Conservation (phyloP, 257 asterid genomes). For the Salvia splendens region DNA sequence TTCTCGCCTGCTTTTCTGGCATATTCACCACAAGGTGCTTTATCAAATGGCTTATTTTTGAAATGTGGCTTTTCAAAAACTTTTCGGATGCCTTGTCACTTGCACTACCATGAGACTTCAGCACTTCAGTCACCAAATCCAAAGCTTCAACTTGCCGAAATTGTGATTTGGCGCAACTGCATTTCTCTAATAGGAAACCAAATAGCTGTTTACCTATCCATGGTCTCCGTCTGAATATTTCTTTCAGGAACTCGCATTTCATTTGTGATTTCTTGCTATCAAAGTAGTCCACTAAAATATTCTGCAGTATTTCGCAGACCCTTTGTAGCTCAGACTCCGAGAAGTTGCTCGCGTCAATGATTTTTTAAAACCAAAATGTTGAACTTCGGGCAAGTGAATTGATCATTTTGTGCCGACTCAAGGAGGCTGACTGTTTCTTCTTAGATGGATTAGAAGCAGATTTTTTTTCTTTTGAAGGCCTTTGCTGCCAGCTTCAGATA, state of each 20-base stretch:
- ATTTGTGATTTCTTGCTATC: slow-evolving; percentile 81
- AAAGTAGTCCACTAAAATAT: slow-evolving; percentile 53
- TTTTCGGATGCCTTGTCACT: slow-evolving; percentile 38
- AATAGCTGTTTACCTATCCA: slow-evolving; percentile 74
- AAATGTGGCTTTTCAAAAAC: slow-evolving; percentile 53
- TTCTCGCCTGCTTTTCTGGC: slow-evolving; percentile 85
- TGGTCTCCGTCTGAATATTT: slow-evolving; percentile 67
- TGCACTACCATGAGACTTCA: slow-evolving; percentile 43
- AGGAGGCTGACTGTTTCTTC: slow-evolving; percentile 76
- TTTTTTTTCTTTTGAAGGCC: slow-evolving; percentile 82
- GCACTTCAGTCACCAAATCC: slow-evolving; percentile 61
- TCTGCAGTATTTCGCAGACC: slow-evolving; percentile 59
- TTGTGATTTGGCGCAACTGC: slow-evolving; percentile 63
- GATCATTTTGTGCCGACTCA: slow-evolving; percentile 72
- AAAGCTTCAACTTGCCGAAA: slow-evolving; percentile 88
- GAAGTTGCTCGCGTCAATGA: slow-evolving; percentile 67
- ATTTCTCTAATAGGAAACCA: slow-evolving; percentile 78
- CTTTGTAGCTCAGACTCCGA: slow-evolving; percentile 57
- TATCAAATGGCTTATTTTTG: slow-evolving; percentile 51
- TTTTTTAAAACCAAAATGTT: slow-evolving; percentile 81
- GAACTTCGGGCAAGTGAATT: slow-evolving; percentile 80
- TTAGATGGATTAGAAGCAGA: slow-evolving; percentile 60
- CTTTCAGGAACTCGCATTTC: slow-evolving; percentile 77
- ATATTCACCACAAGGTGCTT: slow-evolving; percentile 60
- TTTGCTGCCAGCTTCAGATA: slow-evolving; percentile 79